These are phyloP conservation scores for Barnettozyma siamensis DNA, from an alignment of 805 yeast species.

Conservation along the genomic window DNA sequence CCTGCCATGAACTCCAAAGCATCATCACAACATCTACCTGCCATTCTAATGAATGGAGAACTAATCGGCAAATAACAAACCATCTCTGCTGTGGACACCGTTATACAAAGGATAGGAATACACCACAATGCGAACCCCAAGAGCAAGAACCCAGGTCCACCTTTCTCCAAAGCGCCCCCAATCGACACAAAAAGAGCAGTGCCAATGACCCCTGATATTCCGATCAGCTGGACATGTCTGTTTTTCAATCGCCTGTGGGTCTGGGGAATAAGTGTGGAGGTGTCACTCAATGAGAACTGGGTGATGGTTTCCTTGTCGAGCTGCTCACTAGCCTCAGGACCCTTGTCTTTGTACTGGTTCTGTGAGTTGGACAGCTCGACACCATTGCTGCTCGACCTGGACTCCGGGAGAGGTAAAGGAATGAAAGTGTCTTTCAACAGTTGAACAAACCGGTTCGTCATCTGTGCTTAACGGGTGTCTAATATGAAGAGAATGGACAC, in stretches of 20 bases:
- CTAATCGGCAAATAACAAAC: conserved; percentile 70
- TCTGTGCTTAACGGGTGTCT: no score
- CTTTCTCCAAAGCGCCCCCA: conserved; percentile 55
- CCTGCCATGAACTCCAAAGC: conserved; percentile 73
- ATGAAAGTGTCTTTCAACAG: no score
- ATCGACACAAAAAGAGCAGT: conserved; percentile 74
- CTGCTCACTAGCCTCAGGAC: not conserved
- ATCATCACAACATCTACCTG: conserved; percentile 71
- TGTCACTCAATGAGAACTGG: conserved; percentile 16
- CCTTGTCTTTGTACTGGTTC: no score
- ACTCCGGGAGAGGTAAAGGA: no score
- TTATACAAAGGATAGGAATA: conserved; percentile 58
- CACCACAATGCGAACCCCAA: conserved; percentile 66
- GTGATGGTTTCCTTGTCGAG: not conserved
- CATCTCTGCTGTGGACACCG: conserved; percentile 73
- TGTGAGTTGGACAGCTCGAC: no score
- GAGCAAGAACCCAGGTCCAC: conserved; percentile 68
- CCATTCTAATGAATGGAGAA: conserved; percentile 71
- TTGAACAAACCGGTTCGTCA: no score
- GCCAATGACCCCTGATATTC: conserved; percentile 80
- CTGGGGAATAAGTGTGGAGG: conserved; percentile 19
- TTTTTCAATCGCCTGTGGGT: conserved; percentile 49
- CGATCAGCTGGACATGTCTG: conserved; percentile 73
- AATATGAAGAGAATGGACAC: no score
- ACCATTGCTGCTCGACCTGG: no score